A percentile compares a stretch with the other conserved stretches of the same genome.
These are phyloP conservation scores for Globisporangium recalcitrans DNA, from an alignment of 352 stramenopile genomes.

Conservation along the genomic window DNA sequence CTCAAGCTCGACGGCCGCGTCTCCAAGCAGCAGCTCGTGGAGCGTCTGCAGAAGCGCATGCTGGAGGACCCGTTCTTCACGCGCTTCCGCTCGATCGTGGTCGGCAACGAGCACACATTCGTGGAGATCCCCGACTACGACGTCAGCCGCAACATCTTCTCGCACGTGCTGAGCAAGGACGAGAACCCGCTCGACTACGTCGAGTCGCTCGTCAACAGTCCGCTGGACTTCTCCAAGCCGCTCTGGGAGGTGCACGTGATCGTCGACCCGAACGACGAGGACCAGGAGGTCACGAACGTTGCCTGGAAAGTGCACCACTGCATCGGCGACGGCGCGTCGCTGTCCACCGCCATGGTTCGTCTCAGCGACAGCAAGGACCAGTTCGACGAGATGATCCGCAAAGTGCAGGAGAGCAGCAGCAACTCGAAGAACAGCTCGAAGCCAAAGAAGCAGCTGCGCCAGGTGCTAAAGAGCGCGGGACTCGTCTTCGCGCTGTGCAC, in stretches of 20 bases:
- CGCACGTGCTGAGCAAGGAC: conserved; percentile 42
- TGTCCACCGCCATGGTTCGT: conserved; percentile 55
- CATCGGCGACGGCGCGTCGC: conserved; percentile 65
- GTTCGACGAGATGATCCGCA: conserved; percentile 58
- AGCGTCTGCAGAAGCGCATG: conserved; percentile 48
- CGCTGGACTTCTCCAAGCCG: conserved; percentile 59
- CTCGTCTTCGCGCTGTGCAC: conserved; percentile 30
- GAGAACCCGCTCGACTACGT: conserved; percentile 62
- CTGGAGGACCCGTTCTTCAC: conserved; percentile 54
- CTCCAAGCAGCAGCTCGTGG: conserved; percentile 36
- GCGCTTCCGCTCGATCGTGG: conserved; percentile 64
- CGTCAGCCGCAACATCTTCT: conserved; percentile 41
- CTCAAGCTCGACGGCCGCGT: conserved; percentile 50
- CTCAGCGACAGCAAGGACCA: conserved; percentile 67
- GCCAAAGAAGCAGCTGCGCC: conserved; percentile 14
- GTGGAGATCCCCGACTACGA: conserved; percentile 57
- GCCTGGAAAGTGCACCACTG: conserved; percentile 79
- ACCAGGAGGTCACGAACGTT: conserved; percentile 35
- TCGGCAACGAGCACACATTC: conserved; percentile 41
- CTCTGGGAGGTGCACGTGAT: conserved; percentile 78
- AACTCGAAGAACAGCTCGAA: conserved; percentile 23
- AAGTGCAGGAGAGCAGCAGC: conserved; percentile 30
- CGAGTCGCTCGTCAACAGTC: conserved; percentile 65
- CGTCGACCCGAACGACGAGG: conserved; percentile 24
- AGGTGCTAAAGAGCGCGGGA: conserved; percentile 24